Evolutionary conservation across 495 filamentous ascomycete species (phyloP).

Genomic region (Xeromyces bisporus): DNA sequence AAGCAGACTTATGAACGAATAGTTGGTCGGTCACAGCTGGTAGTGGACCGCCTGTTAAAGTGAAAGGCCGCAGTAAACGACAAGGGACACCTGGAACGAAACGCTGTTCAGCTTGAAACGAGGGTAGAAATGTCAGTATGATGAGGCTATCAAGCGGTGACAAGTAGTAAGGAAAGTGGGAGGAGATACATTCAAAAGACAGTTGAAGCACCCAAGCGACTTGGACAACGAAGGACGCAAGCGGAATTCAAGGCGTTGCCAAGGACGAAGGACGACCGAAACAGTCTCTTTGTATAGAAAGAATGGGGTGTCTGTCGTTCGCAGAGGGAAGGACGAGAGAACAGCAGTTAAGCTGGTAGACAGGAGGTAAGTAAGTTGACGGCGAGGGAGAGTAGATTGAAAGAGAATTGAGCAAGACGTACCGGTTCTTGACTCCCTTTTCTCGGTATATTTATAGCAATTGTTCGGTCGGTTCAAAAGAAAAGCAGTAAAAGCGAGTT

Average conservation of each 20-base stretch:
- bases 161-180: neutral
- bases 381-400: constrained; percentile 20
- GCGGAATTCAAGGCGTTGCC: neutral
- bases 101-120: too few species aligned
- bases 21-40: neutral
- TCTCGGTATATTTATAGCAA: too few species aligned
- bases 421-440: too few species aligned
- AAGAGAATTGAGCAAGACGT: too few species aligned
- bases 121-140: neutral
- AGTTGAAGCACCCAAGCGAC: neutral
- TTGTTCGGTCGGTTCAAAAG: too few species aligned
- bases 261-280: neutral
- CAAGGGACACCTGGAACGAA: too few species aligned
- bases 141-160: neutral
- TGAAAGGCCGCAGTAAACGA: too few species aligned
- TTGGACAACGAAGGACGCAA: neutral
- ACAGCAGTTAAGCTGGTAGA: constrained; percentile 4
- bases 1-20: neutral
- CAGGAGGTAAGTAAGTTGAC: neutral
- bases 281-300: too few species aligned
- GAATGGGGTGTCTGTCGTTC: neutral
- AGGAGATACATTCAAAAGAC: constrained; percentile 1
- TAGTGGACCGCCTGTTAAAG: too few species aligned
- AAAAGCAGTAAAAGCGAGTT: too few species aligned
- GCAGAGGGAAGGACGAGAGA: neutral